Evolutionary conservation across 2,329 filamentous ascomycete genomes (phyloP), one percentile per base, ranked within the genome.

Genomic region (Aspergillus awamori): DNA sequence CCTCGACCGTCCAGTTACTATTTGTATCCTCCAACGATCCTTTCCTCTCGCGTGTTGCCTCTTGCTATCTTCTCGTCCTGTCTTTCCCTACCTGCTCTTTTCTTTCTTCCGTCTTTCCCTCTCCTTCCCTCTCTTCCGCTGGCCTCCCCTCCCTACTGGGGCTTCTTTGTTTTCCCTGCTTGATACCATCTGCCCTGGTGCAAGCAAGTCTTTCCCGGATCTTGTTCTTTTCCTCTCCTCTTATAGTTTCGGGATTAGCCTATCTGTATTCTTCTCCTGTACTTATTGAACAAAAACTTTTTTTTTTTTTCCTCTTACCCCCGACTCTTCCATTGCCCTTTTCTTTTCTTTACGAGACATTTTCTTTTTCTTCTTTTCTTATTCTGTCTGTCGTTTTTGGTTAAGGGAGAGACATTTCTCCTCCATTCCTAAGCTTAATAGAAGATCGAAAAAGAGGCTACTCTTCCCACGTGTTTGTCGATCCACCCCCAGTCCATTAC

Each of bases 1-100:
- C 52, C 58, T 59, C 57, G 43, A 53, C 56, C 54, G 36, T 63
- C 53, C 30, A 53, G 49, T 52, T 60, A 49, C 61, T 61, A 65
- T 66, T 67, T 66, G 61, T 60, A 67, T 66, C 60, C 59, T 58
- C 60, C 63, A 63, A 61, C 61, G 63, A 65, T 67, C 66, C 57
- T 65, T 64, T 63, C 64, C 63, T 65, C 58, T 65, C 52, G 58
- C 39, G 58, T 63, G 48, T 53, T 53, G 57, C 30, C 55, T 36
- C 33, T 26, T 39, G n/a, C 43, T 51, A 43, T 48, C 17, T 53
- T 30, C 20, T 24, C 24, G 22, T 55, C 33, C 53, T 30, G 28
- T 24, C 30, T 28, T 55, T 47, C 53, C 49, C 33, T 49, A 47
- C 33, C 28, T 53, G 26, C 28, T 26, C 33, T 54, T 24, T 53